Evolutionary conservation across 1,139 yeast genomes (phyloP).

Genomic region (Nakaseomyces delphensis): DNA sequence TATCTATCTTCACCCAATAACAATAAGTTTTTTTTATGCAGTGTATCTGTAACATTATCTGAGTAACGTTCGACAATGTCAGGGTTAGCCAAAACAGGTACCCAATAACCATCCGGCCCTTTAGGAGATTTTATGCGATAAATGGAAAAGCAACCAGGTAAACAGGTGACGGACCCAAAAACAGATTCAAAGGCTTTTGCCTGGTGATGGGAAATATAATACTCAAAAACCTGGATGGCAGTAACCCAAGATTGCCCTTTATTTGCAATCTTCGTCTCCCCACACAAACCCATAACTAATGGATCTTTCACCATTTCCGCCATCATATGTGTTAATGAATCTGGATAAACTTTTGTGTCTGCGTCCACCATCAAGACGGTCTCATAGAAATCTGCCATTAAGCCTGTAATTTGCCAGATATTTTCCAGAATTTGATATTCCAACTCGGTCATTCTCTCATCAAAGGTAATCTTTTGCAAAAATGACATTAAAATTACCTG

Average conservation of each 20-base stretch:
- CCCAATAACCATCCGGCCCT: slow-evolving; percentile 88
- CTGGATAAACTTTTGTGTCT: slow-evolving; percentile 87
- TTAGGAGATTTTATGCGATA: slow-evolving; percentile 92
- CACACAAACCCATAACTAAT: slow-evolving; percentile 88
- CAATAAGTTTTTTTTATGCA: slow-evolving; percentile 82
- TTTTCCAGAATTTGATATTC: slow-evolving; percentile 74
- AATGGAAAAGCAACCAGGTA: slow-evolving; percentile 97
- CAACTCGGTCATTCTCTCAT: slow-evolving; percentile 93
- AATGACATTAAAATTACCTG: slow-evolving; percentile 91
- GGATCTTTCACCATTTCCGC: slow-evolving; percentile 93
- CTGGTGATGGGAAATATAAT: slow-evolving; percentile 92
- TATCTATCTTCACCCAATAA: slow-evolving; percentile 91
- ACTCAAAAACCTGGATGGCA: slow-evolving; percentile 91
- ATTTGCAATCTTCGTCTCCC: slow-evolving; percentile 91
- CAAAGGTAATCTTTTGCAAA: slow-evolving; percentile 82
- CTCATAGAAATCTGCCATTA: slow-evolving; percentile 82
- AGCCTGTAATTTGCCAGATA: slow-evolving; percentile 81
- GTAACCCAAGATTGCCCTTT: slow-evolving; percentile 86
- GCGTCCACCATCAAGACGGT: slow-evolving; percentile 93
- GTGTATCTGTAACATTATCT: slow-evolving; percentile 77
- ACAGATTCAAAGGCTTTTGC: slow-evolving; percentile 94
- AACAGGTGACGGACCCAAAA: slow-evolving; percentile 94
- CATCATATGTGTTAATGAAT: slow-evolving; percentile 83
- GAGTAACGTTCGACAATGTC: slow-evolving; percentile 93
- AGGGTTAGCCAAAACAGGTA: slow-evolving; percentile 90